Base-by-base conservation (phyloP, 2,329 filamentous ascomycete genomes). In the Immersiporthe knoxdaviesiana region DNA sequence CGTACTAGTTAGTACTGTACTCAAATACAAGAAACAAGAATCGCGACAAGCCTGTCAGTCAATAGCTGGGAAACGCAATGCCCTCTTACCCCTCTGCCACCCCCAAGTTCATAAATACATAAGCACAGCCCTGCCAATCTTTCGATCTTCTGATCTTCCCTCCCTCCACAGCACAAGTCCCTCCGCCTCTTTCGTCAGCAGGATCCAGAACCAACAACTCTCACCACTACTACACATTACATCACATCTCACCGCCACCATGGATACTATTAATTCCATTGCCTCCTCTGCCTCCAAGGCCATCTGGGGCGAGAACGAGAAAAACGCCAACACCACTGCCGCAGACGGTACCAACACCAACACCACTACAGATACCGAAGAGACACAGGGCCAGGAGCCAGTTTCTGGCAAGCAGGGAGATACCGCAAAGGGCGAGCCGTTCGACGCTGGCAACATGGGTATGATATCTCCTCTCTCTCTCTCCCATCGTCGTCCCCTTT, bases 371-470 rank as follows among this genome's bases (percentile, higher is more conserved):
- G 80, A 84, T 68, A 52, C 83, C 83, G 61, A 79, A 81, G 73
- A 79, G 37, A 68, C 77, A 32, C 75, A 77, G 60, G 77, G 69
- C 16, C 62, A 80, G 61, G 93, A 97, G 80, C 93, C 93, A 24
- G 78, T 94, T 59, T 91, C 91, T 27, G 93, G 93, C 30, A 82
- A 88, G 65, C 82, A 85, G 68, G 93, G 93, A 52, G 82, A 90
- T 76, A 91, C 91, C 5, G 84, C 85, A 32, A 84, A 84, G 58
- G 88, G 87, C 16, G 90, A 95, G 77, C 93, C 93, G 0, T 97
- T 90, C 74, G 93, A 96, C 76, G 88, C 88, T 69, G 93, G 93
- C 63, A 96, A 96, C 78, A 80, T 87, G n/a, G 84, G 88, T 82
- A 85, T 37, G 69, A 32, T 21, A 21, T 7, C 27, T 10, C 32